These are phyloP conservation scores for Vitis labrusca DNA, from an alignment of 164 flowering plant species.

Conservation along the genomic window DNA sequence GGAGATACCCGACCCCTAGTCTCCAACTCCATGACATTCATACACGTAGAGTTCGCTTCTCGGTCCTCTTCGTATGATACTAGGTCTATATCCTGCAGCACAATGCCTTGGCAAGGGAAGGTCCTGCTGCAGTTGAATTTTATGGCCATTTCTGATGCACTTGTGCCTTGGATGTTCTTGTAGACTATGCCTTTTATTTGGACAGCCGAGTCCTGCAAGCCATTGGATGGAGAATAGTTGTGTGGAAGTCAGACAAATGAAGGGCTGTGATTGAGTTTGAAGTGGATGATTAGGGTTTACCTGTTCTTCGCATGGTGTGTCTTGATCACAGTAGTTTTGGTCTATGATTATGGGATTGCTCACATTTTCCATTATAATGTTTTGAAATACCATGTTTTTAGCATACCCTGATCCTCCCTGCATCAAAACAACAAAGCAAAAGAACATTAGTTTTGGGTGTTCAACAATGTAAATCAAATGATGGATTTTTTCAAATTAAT, in stretches of 20 bases:
- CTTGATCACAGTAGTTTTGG: conserved; percentile 61
- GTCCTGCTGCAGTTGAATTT: conserved; percentile 49
- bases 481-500: too few species aligned
- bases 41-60: conserved; percentile 16
- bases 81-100: conserved; percentile 34
- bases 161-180: conserved; percentile 50
- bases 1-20: conserved; percentile 20
- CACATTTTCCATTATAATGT: conserved; percentile 46
- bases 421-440: background rate
- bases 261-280: background rate
- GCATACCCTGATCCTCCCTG: conserved; percentile 62
- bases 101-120: conserved; percentile 40
- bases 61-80: background rate
- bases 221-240: background rate
- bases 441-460: too few species aligned
- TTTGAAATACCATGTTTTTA: conserved; percentile 33
- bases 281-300: conserved; percentile 13
- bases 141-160: conserved; percentile 44
- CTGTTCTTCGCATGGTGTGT: conserved; percentile 33
- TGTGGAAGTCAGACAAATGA: background rate
- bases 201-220: conserved; percentile 46
- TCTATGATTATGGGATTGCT: conserved; percentile 70
- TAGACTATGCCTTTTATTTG: conserved; percentile 40
- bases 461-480: too few species aligned
- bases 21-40: conserved; percentile 5